Evolutionary conservation across 805 yeast species (phyloP), one percentile per base, ranked within the genome.

Genomic region (Saccharomycopsis schoenii): DNA sequence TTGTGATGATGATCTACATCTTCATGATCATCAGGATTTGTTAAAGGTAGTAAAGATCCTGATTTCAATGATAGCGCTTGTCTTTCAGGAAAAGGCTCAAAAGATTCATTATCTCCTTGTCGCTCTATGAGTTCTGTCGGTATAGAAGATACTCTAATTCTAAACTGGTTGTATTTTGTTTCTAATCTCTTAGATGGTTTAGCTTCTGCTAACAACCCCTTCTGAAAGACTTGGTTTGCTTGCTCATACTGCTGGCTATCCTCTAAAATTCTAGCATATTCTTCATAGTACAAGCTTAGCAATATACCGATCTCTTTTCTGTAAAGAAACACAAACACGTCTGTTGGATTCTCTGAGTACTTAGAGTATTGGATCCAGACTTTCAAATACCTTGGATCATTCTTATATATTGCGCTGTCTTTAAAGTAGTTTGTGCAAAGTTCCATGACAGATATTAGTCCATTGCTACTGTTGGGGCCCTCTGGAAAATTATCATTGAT

Each of bases 281-380:
- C 86, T 68, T 90, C 97, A 68, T 91, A 93, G 69, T 80, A 91
- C 19, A 83, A 67, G 0, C 97, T 83, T 58, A 89, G 74, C 47
- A 76, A 76, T 40, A 68, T 69, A 0, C 97, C 98, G 41, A 93
- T 88, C 56, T 79, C 82, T 64, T 86, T 84, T 63, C 85, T 81
- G 52, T 84, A 82, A 72, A 93, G 75, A 68, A 85, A 90, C 5
- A 81, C 76, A 70, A 86, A 91, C 1, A 88, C 76, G 59, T 86
- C 92, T 51, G 82, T 74, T 0, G 92, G 91, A 15, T 85, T 79
- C 62, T 85, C 89, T 1, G 87, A 80, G 67, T 80, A 84, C 25
- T 78, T 80, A 9, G 88, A 82, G 70, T 89, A 91, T 66, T 83
- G 84, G 47, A 92, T 71, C 97, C 99, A 93, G 1, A 91, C 78